Conservation (phyloP, 148 eudicot species). For the Persicaria tinctoria region DNA sequence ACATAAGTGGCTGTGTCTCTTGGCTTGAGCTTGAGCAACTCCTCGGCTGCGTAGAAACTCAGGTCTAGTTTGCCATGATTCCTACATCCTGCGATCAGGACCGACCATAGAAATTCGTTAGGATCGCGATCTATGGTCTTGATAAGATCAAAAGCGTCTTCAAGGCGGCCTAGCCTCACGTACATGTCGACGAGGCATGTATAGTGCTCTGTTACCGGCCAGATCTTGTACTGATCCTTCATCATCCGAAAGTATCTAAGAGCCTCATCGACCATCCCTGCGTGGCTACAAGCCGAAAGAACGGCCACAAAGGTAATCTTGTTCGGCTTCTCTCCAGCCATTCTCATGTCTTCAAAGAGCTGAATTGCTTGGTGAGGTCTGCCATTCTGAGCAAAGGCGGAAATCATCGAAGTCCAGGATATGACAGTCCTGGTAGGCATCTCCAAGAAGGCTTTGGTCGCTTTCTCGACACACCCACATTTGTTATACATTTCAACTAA, state of each 20-base stretch:
- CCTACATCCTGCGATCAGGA: conserved; percentile 63
- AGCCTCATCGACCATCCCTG: conserved; percentile 57
- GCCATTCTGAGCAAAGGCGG: conserved; percentile 66
- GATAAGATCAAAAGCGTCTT: conserved; percentile 57
- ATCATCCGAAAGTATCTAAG: conserved; percentile 48
- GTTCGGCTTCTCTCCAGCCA: conserved; percentile 60
- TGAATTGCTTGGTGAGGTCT: conserved; percentile 46
- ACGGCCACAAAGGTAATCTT: conserved; percentile 59
- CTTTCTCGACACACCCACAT: conserved; percentile 56
- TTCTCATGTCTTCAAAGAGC: conserved; percentile 57
- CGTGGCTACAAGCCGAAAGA: conserved; percentile 68
- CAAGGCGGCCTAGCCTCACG: conserved; percentile 51
- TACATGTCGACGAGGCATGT: conserved; percentile 63
- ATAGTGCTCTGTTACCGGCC: conserved; percentile 62
- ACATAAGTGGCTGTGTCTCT: conserved; percentile 46
- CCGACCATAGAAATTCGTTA: conserved; percentile 57
- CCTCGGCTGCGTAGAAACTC: conserved; percentile 57
- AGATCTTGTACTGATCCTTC: conserved; percentile 52
- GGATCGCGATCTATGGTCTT: conserved; percentile 52
- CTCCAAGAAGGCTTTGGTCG: conserved; percentile 53
- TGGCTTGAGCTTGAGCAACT: conserved; percentile 46
- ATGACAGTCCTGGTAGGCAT: conserved; percentile 50
- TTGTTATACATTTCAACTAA: conserved; percentile 66
- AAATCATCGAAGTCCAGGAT: conserved; percentile 66
- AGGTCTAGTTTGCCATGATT: conserved; percentile 51